These are phyloP conservation scores for Boletus vinaceobasis DNA, from an alignment of 768 basidiomycete genomes.

Conservation along the genomic window DNA sequence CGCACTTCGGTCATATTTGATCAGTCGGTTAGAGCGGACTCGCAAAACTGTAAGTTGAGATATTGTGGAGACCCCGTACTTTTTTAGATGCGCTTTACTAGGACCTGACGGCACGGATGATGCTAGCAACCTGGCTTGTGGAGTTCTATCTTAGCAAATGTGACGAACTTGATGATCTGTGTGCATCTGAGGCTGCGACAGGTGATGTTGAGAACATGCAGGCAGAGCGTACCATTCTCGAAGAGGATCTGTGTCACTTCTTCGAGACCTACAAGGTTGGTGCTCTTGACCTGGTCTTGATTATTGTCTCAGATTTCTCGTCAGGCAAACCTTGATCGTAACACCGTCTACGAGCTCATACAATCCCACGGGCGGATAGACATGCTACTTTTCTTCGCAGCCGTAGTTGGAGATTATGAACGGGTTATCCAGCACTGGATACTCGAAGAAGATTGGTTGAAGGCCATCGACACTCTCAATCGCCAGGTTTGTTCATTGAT, in stretches of 20 bases:
- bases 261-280: constrained; percentile 89
- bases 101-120: constrained; percentile 94
- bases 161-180: constrained; percentile 91
- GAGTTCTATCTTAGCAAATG: constrained; percentile 97
- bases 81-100: constrained; percentile 29
- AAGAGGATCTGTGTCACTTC: constrained; percentile 92
- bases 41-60: constrained; percentile 65
- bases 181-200: constrained; percentile 79
- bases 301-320: neutral
- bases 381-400: constrained; percentile 88
- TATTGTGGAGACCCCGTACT: neutral
- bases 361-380: constrained; percentile 91
- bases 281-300: neutral
- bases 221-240: constrained; percentile 75
- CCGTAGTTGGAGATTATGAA: constrained; percentile 72
- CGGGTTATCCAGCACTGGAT: constrained; percentile 92
- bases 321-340: constrained; percentile 81
- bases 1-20: constrained; percentile 84
- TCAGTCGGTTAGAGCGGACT: constrained; percentile 81
- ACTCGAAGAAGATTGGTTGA: constrained; percentile 86
- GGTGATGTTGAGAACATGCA: constrained; percentile 83
- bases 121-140: constrained; percentile 97
- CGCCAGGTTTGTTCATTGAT: constrained; percentile 58
- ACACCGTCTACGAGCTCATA: constrained; percentile 89
- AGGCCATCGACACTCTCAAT: constrained; percentile 87